Conservation (phyloP, 2,329 filamentous ascomycete species). For the Alternaria atra region DNA sequence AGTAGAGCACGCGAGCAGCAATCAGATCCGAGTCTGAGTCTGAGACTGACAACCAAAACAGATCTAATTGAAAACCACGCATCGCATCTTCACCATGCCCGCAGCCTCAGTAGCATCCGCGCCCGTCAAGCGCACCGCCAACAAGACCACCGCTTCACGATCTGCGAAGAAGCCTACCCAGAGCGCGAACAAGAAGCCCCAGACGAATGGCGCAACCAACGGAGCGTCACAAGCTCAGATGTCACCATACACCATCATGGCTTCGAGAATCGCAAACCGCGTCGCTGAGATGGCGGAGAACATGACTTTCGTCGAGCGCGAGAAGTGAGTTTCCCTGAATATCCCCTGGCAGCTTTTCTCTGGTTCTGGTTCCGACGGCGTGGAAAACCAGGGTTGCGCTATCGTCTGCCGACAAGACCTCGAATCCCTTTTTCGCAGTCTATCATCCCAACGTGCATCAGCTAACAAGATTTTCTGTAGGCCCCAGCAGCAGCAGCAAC, state of each 20-base stretch:
- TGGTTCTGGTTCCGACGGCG: conserved; percentile 22
- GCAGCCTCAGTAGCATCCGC: conserved; percentile 46
- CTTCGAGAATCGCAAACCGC: conserved; percentile 59
- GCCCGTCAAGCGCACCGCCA: conserved; percentile 43
- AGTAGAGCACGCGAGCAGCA: conserved; percentile 33
- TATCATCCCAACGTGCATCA: background rate
- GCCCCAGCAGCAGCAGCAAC: conserved; percentile 29
- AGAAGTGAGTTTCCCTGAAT: conserved; percentile 39
- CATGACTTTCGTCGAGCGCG: conserved; percentile 60
- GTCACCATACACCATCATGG: conserved; percentile 62
- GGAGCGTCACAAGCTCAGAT: conserved; percentile 37
- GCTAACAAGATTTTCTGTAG: conserved; percentile 27
- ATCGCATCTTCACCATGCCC: conserved; percentile 37
- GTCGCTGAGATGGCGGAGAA: conserved; percentile 64
- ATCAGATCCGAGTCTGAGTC: background rate
- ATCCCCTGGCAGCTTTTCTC: background rate
- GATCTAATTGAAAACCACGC: background rate
- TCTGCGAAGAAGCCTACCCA: conserved; percentile 38
- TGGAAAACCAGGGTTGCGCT: conserved; percentile 5
- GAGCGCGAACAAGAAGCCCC: conserved; percentile 27
- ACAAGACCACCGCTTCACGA: conserved; percentile 42
- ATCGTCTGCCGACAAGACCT: background rate
- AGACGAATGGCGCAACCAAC: conserved; percentile 40
- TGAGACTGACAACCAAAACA: conserved; percentile 10
- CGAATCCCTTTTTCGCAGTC: background rate